Evolutionary conservation across 306 rosid species (phyloP).

Genomic region (Begonia fuchsioides): DNA sequence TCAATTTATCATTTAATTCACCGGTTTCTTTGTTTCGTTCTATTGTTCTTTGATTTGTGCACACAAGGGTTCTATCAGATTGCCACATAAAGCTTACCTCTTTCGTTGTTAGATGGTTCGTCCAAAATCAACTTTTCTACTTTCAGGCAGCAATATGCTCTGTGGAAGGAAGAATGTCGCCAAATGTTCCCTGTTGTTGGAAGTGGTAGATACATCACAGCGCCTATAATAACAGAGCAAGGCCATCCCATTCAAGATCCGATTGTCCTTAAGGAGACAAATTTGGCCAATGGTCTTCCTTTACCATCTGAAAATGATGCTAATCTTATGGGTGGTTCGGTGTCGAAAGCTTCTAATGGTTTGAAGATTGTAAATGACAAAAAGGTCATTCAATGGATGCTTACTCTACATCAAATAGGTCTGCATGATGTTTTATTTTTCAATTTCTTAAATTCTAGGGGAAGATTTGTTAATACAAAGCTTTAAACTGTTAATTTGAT

Average conservation of each 20-base stretch:
- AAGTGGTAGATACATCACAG: slow-evolving; percentile 84
- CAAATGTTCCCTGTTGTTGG: slow-evolving; percentile 84
- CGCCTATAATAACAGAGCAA: slow-evolving; percentile 68
- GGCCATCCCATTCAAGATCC: slow-evolving; percentile 87
- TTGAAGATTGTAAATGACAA: slow-evolving; percentile 42
- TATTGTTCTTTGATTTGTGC: too few species aligned
- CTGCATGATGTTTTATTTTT: slow-evolving; percentile 14
- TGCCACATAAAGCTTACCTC: too few species aligned
- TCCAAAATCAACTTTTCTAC: too few species aligned
- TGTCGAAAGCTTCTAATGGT: slow-evolving; percentile 14
- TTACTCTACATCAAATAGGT: slow-evolving; percentile 98
- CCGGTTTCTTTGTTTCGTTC: too few species aligned
- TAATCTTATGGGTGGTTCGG: slow-evolving; percentile 17
- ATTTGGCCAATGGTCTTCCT: slow-evolving; percentile 27
- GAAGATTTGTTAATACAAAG: too few species aligned
- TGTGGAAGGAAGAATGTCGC: slow-evolving; percentile 73
- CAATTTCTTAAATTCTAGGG: too few species aligned
- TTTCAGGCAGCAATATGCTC: slow-evolving; percentile 63
- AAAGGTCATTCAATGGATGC: slow-evolving; percentile 83
- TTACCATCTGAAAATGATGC: slow-evolving; percentile 29
- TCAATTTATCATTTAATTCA: too few species aligned
- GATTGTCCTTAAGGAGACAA: slow-evolving; percentile 45
- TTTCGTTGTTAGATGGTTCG: too few species aligned
- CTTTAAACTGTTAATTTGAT: too few species aligned
- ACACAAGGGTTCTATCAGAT: too few species aligned